Evolutionary conservation across 176 grass and related monocot genomes (phyloP), one percentile per base, ranked within the genome.

Genomic region (Rhynchospora pubera): DNA sequence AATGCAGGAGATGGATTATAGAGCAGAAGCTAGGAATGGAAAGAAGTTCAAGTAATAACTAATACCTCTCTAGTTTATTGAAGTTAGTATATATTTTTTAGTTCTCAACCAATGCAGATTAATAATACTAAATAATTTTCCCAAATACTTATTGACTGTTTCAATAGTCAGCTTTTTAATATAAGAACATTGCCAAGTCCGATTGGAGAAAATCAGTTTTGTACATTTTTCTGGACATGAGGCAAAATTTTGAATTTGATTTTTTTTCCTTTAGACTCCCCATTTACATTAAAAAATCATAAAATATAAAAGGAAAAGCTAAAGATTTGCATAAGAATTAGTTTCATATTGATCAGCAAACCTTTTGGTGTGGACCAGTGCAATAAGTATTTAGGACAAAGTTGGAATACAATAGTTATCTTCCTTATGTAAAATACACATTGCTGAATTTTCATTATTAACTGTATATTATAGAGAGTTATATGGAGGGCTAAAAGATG

Each of bases 1-100:
- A 73, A 94, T 97, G 95, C 95, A 97, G 95, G 92, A 97, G 95
- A 94, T 97, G 95, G 92, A 97, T 92, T 97, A 97, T 80, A 92
- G 82, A 85, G 90, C 87, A 91, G 95, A 97, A 93, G 95, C 95
- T 39, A 89, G 84, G 91, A 97, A 92, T 85, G 94, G 94, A 83
- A 79, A 89, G 57, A 92, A 91, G 67, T 97, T 97, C 88, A 97
- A 90, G 94, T 97, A 86, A n/a, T n/a, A n/a, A n/a, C n/a, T n/a
- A n/a, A 16, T 28, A 82, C 83, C 22, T 88, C 61, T 87, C 57
- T 71, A n/a, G 57, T 73, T 55, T 59, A 23, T 16, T 22, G 39
- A 65, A 24, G 22, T 14, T 44, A 16, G 16, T 30, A 9, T 71
- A n/a, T n/a, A 18, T 75, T 10, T 22, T 15, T 10, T 75, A 26